Evolutionary conservation across 768 basidiomycete genomes (phyloP).

Genomic region (Pulveroboletus frians): DNA sequence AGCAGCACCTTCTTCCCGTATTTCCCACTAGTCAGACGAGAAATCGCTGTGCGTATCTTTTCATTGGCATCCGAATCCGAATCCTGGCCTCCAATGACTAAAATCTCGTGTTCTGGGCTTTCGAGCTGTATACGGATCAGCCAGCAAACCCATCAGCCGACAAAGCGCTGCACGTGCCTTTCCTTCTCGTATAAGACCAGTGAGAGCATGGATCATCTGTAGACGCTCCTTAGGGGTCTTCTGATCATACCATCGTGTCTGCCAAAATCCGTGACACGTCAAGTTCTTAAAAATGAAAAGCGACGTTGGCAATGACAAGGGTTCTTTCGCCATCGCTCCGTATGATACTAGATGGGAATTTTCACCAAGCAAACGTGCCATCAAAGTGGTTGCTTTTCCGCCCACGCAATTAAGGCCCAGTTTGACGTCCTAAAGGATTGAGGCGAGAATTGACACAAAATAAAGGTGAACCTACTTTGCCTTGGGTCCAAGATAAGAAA

Average conservation of each 20-base stretch:
- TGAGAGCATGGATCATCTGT: conserved; percentile 46
- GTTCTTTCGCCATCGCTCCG: conserved; percentile 86
- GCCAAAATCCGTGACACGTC: conserved; percentile 74
- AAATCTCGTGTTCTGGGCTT: conserved; percentile 64
- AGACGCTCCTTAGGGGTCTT: conserved; percentile 46
- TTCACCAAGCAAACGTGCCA: conserved; percentile 62
- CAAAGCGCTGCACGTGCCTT: conserved; percentile 37
- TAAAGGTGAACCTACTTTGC: conserved; percentile 40
- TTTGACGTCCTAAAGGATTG: conserved; percentile 32
- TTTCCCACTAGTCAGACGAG: conserved; percentile 32
- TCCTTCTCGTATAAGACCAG: conserved; percentile 47
- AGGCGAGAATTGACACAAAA: conserved; percentile 5
- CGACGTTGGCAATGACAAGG: conserved; percentile 70
- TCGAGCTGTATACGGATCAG: conserved; percentile 44
- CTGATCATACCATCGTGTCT: conserved; percentile 60
- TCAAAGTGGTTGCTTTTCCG: conserved; percentile 61
- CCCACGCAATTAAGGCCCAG: conserved; percentile 57
- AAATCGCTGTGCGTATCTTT: conserved; percentile 33
- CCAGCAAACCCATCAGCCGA: not conserved
- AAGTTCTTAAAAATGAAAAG: conserved; percentile 84
- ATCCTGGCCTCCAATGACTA: conserved; percentile 42
- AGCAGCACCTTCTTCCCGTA: conserved; percentile 50
- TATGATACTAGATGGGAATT: conserved; percentile 79
- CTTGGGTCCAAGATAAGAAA: conserved; percentile 60
- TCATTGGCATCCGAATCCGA: conserved; percentile 35